Conservation (phyloP, 257 asterid genomes). For the Craterostigma plantagineum region DNA sequence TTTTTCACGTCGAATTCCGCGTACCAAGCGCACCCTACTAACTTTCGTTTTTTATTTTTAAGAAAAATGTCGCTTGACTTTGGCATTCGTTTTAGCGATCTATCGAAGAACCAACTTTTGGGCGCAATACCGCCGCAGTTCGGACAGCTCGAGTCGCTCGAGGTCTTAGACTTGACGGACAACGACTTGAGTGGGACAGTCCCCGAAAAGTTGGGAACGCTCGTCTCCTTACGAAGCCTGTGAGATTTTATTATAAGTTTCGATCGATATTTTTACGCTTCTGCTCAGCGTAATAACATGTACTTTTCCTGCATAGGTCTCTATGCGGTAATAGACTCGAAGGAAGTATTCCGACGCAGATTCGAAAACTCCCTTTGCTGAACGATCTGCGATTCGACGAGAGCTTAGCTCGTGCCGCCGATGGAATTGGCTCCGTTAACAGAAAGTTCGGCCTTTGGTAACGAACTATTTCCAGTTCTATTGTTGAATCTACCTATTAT, state of each 20-base stretch:
- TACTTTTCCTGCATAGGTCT: slow-evolving; percentile 25
- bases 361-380: slow-evolving; percentile 43
- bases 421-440: slow-evolving; percentile 33
- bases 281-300: not conserved
- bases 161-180: slow-evolving; percentile 66
- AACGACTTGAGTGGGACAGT: slow-evolving; percentile 52
- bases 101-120: slow-evolving; percentile 51
- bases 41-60: slow-evolving; percentile 2
- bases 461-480: not conserved
- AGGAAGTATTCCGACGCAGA: slow-evolving; percentile 55
- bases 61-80: slow-evolving; percentile 6
- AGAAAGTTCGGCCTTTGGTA: slow-evolving; percentile 78
- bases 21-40: too few relatives aligned
- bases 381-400: slow-evolving; percentile 40
- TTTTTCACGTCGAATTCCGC: too few relatives aligned
- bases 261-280: too few relatives aligned
- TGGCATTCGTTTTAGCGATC: slow-evolving; percentile 20
- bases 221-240: slow-evolving; percentile 43
- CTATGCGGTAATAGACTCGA: slow-evolving; percentile 54
- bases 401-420: slow-evolving; percentile 23
- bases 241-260: slow-evolving; percentile 14
- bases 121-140: slow-evolving; percentile 61
- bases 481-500: slow-evolving; percentile 2
- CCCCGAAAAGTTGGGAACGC: slow-evolving; percentile 61
- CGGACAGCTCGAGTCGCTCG: slow-evolving; percentile 40